These are phyloP conservation scores for Cystoisospora suis DNA, from an alignment of 169 alveolate genomes.

Conservation along the genomic window DNA sequence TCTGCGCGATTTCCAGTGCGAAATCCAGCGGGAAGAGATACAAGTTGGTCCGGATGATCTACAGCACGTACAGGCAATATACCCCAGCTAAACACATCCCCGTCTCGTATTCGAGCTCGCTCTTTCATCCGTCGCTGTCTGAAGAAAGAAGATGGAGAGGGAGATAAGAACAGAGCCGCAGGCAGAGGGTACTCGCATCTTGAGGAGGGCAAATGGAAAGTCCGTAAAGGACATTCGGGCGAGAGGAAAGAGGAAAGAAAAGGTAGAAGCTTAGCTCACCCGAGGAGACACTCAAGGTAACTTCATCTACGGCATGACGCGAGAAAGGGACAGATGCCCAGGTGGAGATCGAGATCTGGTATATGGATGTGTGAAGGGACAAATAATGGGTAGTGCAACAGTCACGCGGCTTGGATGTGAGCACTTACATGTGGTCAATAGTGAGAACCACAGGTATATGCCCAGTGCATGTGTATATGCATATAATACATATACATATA, in stretches of 20 bases:
- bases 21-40: constrained; percentile 90
- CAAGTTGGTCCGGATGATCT: constrained; percentile 83
- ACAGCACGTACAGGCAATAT: constrained; percentile 87
- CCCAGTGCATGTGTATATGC: too few species aligned
- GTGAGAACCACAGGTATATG: too few species aligned
- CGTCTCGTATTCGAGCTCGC: constrained; percentile 35
- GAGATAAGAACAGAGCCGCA: neutral
- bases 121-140: constrained; percentile 51
- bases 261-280: neutral
- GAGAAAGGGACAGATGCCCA: too few species aligned
- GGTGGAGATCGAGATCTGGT: too few species aligned
- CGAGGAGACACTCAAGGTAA: too few species aligned
- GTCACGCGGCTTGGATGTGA: too few species aligned
- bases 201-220: neutral
- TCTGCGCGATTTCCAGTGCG: constrained; percentile 78
- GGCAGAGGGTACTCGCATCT: neutral
- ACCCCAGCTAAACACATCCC: constrained; percentile 87
- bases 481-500: too few species aligned
- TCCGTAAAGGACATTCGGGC: neutral
- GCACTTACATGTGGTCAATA: too few species aligned
- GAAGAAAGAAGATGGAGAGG: neutral
- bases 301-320: too few species aligned
- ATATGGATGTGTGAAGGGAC: too few species aligned
- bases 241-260: neutral
- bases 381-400: too few species aligned